Percentiles rank a stretch among this genome's conserved stretches.
phyloP scores from a whole-genome alignment of 257 asterid genomes.

The Nemophila menziesii region DNA sequence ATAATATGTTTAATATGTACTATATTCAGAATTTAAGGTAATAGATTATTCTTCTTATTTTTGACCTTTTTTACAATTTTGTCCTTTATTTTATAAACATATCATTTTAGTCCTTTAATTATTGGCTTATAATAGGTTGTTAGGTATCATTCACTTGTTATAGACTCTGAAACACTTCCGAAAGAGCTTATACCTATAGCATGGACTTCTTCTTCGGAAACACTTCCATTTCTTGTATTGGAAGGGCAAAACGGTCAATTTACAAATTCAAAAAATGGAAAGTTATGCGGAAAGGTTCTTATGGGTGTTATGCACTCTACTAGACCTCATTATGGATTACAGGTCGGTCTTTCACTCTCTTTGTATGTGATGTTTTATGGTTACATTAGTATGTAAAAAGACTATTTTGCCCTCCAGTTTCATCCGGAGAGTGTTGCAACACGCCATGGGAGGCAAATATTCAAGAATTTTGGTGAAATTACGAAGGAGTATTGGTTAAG shows the following conservation, averaged over 20 bases:
- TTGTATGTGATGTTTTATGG: not conserved
- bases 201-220: constrained; percentile 62
- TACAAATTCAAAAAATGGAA: constrained; percentile 21
- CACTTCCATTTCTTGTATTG: constrained; percentile 44
- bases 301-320: constrained; percentile 93
- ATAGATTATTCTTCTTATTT: too few relatives aligned
- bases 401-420: constrained; percentile 39
- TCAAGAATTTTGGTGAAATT: constrained; percentile 73
- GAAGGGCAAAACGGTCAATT: constrained; percentile 20
- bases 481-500: constrained; percentile 73
- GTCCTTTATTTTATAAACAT: too few relatives aligned
- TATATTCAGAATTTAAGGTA: too few relatives aligned
- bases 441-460: constrained; percentile 68
- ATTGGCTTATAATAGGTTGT: constrained; percentile 95
- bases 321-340: constrained; percentile 93
- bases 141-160: constrained; percentile 87
- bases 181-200: constrained; percentile 85
- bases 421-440: constrained; percentile 98
- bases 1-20: too few relatives aligned
- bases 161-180: constrained; percentile 79
- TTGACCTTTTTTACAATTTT: too few relatives aligned
- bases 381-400: too few relatives aligned
- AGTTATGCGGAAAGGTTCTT: constrained; percentile 39
- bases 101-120: too few relatives aligned
- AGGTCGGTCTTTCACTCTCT: constrained; percentile 35